Evolutionary conservation across 1,139 yeast genomes (phyloP).

Genomic region (Diutina sp.): DNA sequence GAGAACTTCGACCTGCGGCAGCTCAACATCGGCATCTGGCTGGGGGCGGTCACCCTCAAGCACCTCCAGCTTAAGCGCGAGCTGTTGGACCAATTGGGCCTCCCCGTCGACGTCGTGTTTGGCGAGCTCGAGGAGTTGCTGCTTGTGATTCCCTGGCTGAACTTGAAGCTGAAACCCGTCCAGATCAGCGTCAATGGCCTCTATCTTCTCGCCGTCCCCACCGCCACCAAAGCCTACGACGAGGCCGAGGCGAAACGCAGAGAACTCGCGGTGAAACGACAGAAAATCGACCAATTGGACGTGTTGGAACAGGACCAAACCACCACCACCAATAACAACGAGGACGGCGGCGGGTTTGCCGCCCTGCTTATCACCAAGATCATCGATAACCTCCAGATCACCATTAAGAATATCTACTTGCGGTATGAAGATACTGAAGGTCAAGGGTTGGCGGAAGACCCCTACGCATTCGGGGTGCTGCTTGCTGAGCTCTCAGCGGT

Average conservation of each 20-base stretch:
- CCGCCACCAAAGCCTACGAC: slow-evolving; percentile 37
- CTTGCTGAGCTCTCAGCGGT: slow-evolving; percentile 83
- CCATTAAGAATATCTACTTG: slow-evolving; percentile 81
- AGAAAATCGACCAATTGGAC: slow-evolving; percentile 60
- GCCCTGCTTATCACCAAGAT: slow-evolving; percentile 82
- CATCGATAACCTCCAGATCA: slow-evolving; percentile 87
- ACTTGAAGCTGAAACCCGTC: slow-evolving; percentile 85
- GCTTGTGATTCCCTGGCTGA: slow-evolving; percentile 94
- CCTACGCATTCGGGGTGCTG: slow-evolving; percentile 76
- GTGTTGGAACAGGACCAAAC: slow-evolving; percentile 14
- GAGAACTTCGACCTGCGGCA: slow-evolving; percentile 94
- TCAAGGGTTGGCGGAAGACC: slow-evolving; percentile 48
- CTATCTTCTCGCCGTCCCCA: slow-evolving; percentile 71
- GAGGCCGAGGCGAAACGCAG: slow-evolving; percentile 55
- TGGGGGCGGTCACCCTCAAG: slow-evolving; percentile 85
- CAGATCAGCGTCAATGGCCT: slow-evolving; percentile 83
- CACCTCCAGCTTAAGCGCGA: slow-evolving; percentile 68
- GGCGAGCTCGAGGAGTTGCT: slow-evolving; percentile 89
- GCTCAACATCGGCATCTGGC: slow-evolving; percentile 91
- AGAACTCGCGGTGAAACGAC: slow-evolving; percentile 52
- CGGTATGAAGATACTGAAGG: slow-evolving; percentile 66
- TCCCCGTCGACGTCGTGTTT: slow-evolving; percentile 82
- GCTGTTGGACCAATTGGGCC: slow-evolving; percentile 71
- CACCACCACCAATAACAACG: slow-evolving; percentile 14
- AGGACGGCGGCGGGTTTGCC: slow-evolving; percentile 59